These are phyloP conservation scores for Phytophthora citrophthora DNA, from an alignment of 352 stramenopile genomes.

Conservation along the genomic window DNA sequence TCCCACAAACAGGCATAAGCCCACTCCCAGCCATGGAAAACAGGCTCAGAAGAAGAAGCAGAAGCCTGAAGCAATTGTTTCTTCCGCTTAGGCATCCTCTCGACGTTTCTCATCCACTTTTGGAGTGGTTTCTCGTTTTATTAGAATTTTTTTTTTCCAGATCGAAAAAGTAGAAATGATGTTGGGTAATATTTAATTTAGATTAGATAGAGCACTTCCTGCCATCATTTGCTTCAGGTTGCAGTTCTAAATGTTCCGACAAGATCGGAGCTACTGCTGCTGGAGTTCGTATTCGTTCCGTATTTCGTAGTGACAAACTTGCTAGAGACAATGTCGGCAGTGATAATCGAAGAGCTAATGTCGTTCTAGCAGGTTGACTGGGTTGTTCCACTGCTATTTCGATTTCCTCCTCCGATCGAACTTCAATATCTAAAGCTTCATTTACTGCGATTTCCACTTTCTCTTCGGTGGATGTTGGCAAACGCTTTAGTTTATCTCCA, in stretches of 20 bases:
- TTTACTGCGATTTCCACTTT: neutral
- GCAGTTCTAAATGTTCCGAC: slow-evolving; percentile 33
- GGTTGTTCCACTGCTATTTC: neutral
- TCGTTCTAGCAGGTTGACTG: slow-evolving; percentile 3
- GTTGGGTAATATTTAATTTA: too few species aligned
- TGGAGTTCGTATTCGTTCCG: slow-evolving; percentile 19
- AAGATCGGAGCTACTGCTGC: slow-evolving; percentile 26
- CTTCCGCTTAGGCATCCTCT: slow-evolving; percentile 35
- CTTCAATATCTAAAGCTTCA: neutral
- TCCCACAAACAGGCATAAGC: slow-evolving; percentile 35
- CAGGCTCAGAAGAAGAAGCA: neutral
- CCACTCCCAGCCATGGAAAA: slow-evolving; percentile 47
- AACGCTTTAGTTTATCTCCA: slow-evolving; percentile 8
- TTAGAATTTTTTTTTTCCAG: neutral
- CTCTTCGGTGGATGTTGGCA: neutral
- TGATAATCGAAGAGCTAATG: slow-evolving; percentile 4
- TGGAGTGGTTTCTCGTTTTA: slow-evolving; percentile 24
- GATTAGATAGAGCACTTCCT: slow-evolving; percentile 32
- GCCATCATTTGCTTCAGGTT: slow-evolving; percentile 26
- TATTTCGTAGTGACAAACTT: slow-evolving; percentile 5
- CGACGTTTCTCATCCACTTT: slow-evolving; percentile 23
- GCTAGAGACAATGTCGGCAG: slow-evolving; percentile 8
- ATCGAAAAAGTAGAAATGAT: neutral
- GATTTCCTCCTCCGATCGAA: neutral
- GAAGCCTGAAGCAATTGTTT: slow-evolving; percentile 13